Conservation (phyloP, 208 protist species). For the Phytomonas sp. region DNA sequence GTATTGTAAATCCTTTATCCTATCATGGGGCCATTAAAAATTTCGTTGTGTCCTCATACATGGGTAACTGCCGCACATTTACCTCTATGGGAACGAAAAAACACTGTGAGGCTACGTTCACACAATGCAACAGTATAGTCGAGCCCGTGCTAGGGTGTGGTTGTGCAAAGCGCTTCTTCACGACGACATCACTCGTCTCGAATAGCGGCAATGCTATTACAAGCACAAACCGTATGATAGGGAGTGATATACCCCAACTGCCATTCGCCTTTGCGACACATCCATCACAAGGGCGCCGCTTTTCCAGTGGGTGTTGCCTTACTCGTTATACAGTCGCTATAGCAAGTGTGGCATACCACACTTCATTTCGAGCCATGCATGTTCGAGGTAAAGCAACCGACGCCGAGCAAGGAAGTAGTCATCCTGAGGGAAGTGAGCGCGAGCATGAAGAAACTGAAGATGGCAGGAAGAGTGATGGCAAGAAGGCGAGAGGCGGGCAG, state of each 20-base stretch:
- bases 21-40: background rate
- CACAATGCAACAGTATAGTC: background rate
- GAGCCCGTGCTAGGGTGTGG: background rate
- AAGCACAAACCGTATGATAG: background rate
- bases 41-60: background rate
- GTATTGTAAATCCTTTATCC: background rate
- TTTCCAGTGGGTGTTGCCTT: background rate
- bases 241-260: background rate
- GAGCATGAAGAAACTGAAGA: slow-evolving; percentile 9
- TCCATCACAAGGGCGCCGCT: background rate
- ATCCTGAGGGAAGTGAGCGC: slow-evolving; percentile 5
- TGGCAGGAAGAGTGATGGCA: slow-evolving; percentile 13
- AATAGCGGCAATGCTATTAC: background rate
- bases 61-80: background rate
- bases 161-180: background rate
- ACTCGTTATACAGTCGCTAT: background rate
- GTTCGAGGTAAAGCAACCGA: background rate
- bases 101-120: background rate
- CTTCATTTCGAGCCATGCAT: background rate
- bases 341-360: background rate
- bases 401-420: background rate
- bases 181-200: background rate
- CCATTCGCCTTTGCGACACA: background rate
- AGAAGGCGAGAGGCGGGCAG: slow-evolving; percentile 12
- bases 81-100: background rate